Conservation (phyloP, 1,139 yeast genomes). For the Hyphopichia khmerensis region DNA sequence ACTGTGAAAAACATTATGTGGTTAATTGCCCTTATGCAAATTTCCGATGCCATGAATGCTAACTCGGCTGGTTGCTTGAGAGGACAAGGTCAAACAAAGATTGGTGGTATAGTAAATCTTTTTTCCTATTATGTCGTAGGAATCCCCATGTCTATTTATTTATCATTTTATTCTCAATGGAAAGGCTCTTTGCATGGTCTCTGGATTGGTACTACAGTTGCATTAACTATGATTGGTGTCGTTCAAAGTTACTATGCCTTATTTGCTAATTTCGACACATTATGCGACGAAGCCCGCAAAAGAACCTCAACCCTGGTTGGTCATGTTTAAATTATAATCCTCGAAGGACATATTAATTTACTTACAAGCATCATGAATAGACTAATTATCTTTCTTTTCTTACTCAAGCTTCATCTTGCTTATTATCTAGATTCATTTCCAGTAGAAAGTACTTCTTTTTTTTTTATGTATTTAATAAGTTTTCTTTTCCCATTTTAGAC, state of each 20-base stretch:
- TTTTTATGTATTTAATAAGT: too few relatives aligned
- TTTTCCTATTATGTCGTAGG: constrained; percentile 54
- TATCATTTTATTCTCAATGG: constrained; percentile 48
- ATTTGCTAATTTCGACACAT: constrained; percentile 36
- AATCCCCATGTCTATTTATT: constrained; percentile 46
- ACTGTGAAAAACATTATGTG: constrained; percentile 47
- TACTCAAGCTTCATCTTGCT: too few relatives aligned
- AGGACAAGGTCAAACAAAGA: constrained; percentile 60
- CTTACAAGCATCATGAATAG: too few relatives aligned
- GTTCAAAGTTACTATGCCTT: constrained; percentile 49
- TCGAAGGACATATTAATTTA: too few relatives aligned
- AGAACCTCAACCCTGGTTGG: constrained; percentile 22
- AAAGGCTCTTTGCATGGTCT: constrained; percentile 49
- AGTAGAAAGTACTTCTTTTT: too few relatives aligned
- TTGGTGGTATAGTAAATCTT: constrained; percentile 57
- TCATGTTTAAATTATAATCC: too few relatives aligned
- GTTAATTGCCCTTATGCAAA: constrained; percentile 54
- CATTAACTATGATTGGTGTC: constrained; percentile 51
- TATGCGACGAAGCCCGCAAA: constrained; percentile 42
- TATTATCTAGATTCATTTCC: too few relatives aligned
- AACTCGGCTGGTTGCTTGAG: constrained; percentile 60
- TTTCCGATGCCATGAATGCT: constrained; percentile 58
- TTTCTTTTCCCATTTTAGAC: too few relatives aligned
- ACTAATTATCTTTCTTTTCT: too few relatives aligned
- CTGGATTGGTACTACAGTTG: constrained; percentile 55